Conservation (phyloP, 2,329 filamentous ascomycete genomes). For the Acarospora socialis region DNA sequence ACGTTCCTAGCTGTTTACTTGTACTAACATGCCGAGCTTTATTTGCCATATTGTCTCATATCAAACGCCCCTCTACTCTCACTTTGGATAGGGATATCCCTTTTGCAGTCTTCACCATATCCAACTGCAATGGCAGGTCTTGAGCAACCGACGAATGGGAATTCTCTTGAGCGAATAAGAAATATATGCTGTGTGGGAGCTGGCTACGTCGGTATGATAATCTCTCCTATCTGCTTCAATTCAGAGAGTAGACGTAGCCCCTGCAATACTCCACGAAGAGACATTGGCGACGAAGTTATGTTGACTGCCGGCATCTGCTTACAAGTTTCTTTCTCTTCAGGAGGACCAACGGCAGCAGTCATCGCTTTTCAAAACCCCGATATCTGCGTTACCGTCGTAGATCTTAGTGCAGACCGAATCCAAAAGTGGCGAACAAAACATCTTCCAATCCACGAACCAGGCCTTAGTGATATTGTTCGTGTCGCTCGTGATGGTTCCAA, state of each 20-base stretch:
- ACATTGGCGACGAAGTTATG: constrained; percentile 4
- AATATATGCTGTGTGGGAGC: constrained; percentile 59
- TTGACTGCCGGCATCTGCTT: too few species aligned
- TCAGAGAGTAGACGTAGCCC: not conserved
- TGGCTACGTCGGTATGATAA: constrained; percentile 54
- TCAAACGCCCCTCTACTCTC: too few species aligned
- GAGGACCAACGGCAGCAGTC: constrained; percentile 61
- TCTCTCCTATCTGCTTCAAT: constrained; percentile 13
- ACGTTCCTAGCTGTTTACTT: too few species aligned
- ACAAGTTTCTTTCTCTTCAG: constrained; percentile 30
- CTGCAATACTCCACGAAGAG: not conserved
- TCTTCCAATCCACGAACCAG: constrained; percentile 64
- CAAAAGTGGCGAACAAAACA: constrained; percentile 58
- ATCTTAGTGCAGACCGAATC: constrained; percentile 51
- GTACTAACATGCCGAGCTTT: too few species aligned
- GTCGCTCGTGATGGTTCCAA: constrained; percentile 46
- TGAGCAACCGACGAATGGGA: too few species aligned
- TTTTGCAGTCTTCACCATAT: too few species aligned
- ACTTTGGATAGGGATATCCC: too few species aligned
- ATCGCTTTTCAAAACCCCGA: constrained; percentile 60
- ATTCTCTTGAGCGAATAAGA: too few species aligned
- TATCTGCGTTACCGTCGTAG: constrained; percentile 60
- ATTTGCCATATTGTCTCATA: too few species aligned
- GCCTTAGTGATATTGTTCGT: constrained; percentile 52
- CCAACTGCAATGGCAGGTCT: too few species aligned